phyloP scores from a whole-genome alignment of 768 basidiomycete genomes.

The Glaciozyma antarctica region DNA sequence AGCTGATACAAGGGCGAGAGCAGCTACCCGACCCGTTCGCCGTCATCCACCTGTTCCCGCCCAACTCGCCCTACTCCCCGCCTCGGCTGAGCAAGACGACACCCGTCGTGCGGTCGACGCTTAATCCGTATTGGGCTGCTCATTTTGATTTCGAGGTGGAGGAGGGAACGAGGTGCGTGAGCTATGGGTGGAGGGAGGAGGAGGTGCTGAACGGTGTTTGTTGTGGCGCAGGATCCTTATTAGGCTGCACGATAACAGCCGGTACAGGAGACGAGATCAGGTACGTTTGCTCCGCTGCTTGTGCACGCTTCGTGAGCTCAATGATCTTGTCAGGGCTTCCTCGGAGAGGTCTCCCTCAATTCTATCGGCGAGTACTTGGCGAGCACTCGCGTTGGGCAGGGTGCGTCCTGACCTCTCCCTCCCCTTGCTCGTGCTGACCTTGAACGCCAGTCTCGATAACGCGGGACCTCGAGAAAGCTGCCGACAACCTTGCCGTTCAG shows the following conservation, averaged over 20 bases:
- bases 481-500: constrained; percentile 26
- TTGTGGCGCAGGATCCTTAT: not conserved
- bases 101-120: not conserved
- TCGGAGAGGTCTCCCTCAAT: constrained; percentile 22
- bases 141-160: constrained; percentile 8
- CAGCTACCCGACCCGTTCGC: constrained; percentile 9
- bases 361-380: constrained; percentile 17
- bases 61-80: not conserved
- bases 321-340: constrained; percentile 16
- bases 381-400: not conserved
- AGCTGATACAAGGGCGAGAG: not conserved
- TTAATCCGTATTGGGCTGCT: constrained; percentile 7
- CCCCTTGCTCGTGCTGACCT: not conserved
- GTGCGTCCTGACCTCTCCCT: not conserved
- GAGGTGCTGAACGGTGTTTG: not conserved
- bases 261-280: constrained; percentile 18
- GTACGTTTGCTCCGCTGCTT: not conserved
- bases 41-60: constrained; percentile 1
- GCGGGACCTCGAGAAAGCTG: constrained; percentile 17
- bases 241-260: constrained; percentile 16
- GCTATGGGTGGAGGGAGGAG: too few species aligned
- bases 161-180: not conserved
- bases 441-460: not conserved
- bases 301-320: too few species aligned
- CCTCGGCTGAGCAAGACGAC: not conserved